These are phyloP conservation scores for Parastagonospora avenae DNA, from an alignment of 2,329 filamentous ascomycete genomes.

Conservation along the genomic window DNA sequence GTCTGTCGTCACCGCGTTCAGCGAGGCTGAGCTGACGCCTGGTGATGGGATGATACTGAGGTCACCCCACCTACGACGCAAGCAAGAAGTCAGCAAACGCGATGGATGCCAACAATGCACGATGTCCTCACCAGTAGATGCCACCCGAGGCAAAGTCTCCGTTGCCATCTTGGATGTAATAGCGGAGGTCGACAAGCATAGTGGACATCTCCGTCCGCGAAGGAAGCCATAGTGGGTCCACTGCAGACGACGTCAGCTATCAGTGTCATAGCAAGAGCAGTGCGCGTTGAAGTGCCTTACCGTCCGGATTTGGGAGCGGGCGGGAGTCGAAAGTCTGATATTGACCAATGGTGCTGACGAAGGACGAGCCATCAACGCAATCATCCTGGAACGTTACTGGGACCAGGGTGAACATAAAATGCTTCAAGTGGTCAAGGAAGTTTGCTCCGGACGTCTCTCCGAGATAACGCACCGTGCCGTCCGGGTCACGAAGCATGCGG, in stretches of 20 bases:
- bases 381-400: slow-evolving; percentile 21
- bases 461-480: slow-evolving; percentile 22
- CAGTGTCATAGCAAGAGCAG: neutral
- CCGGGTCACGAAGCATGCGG: slow-evolving; percentile 24
- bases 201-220: slow-evolving; percentile 19
- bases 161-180: slow-evolving; percentile 32
- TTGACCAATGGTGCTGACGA: slow-evolving; percentile 25
- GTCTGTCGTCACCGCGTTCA: slow-evolving; percentile 21
- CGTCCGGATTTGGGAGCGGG: slow-evolving; percentile 28
- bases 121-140: slow-evolving; percentile 21
- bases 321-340: slow-evolving; percentile 38
- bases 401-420: slow-evolving; percentile 31
- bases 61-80: slow-evolving; percentile 24
- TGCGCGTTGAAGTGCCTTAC: neutral
- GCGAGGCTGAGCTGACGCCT: slow-evolving; percentile 13
- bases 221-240: slow-evolving; percentile 35
- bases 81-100: neutral
- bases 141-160: slow-evolving; percentile 28
- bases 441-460: slow-evolving; percentile 34
- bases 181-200: slow-evolving; percentile 28
- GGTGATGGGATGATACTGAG: slow-evolving; percentile 18
- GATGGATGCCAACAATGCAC: neutral
- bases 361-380: slow-evolving; percentile 22
- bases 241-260: neutral
- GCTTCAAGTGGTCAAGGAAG: slow-evolving; percentile 32